Percentiles rank a stretch among this genome's conserved stretches.
Conservation (phyloP, 2,329 filamentous ascomycete genomes). For the Diaporthe humulicola region DNA sequence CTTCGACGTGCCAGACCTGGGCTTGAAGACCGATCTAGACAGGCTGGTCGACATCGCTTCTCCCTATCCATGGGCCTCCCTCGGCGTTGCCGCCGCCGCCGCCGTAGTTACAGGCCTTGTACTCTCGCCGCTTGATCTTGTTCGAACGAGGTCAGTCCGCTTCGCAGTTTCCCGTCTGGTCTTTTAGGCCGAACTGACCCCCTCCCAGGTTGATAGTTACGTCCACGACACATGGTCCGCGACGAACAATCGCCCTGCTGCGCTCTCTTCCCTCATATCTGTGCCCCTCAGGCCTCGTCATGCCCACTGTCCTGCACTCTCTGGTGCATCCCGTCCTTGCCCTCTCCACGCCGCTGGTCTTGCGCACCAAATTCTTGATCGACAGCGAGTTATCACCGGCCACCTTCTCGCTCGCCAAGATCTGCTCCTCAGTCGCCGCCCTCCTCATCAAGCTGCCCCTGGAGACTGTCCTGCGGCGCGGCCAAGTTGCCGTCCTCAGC, state of each 20-base stretch:
- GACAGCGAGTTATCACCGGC: slow-evolving; percentile 86
- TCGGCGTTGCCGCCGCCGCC: slow-evolving; percentile 77
- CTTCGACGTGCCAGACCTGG: slow-evolving; percentile 88
- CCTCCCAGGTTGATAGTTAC: slow-evolving; percentile 81
- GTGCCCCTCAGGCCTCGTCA: slow-evolving; percentile 77
- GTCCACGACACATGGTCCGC: slow-evolving; percentile 78
- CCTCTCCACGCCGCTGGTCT: slow-evolving; percentile 84
- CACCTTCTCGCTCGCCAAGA: slow-evolving; percentile 85
- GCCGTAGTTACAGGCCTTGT: slow-evolving; percentile 81
- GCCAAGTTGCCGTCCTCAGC: slow-evolving; percentile 81
- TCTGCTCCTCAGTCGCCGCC: slow-evolving; percentile 83
- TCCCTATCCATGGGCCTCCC: slow-evolving; percentile 83
- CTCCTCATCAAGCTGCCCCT: slow-evolving; percentile 90
- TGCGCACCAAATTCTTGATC: slow-evolving; percentile 87
- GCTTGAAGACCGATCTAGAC: slow-evolving; percentile 81
- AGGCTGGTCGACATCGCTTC: slow-evolving; percentile 80
- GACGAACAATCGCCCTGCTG: slow-evolving; percentile 83
- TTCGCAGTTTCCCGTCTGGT: no score
- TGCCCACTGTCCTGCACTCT: slow-evolving; percentile 90
- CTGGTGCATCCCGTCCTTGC: slow-evolving; percentile 86
- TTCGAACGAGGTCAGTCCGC: slow-evolving; percentile 77
- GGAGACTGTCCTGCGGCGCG: slow-evolving; percentile 91
- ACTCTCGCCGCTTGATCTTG: slow-evolving; percentile 88
- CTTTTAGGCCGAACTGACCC: slow-evolving; percentile 45
- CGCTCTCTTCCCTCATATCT: slow-evolving; percentile 83